These are phyloP conservation scores for Metschnikowia koreensis DNA, from an alignment of 805 yeast genomes.

Conservation along the genomic window DNA sequence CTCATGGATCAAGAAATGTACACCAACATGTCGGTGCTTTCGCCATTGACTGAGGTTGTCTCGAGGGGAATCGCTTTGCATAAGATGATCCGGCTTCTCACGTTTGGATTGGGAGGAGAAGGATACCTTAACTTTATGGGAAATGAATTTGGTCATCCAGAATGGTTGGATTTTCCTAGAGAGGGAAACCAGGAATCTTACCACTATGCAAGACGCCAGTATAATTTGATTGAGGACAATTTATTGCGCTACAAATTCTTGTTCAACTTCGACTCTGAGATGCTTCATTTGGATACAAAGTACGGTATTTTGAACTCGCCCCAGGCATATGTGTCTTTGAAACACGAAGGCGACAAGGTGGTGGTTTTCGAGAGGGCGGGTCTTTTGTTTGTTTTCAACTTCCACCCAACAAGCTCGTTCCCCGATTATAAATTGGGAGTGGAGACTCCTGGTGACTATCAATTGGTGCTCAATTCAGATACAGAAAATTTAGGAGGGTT, in stretches of 20 bases:
- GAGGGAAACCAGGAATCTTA: conserved; percentile 83
- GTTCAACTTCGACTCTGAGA: conserved; percentile 78
- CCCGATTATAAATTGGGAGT: conserved; percentile 91
- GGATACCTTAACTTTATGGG: conserved; percentile 96
- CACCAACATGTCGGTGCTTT: conserved; percentile 82
- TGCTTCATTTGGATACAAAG: conserved; percentile 72
- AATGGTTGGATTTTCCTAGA: conserved; percentile 97
- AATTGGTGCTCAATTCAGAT: conserved; percentile 74
- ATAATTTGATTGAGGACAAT: conserved; percentile 79
- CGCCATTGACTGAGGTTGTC: conserved; percentile 71
- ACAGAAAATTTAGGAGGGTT: conserved; percentile 77
- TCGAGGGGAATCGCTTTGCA: conserved; percentile 91
- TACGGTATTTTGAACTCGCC: conserved; percentile 68
- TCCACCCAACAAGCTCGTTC: conserved; percentile 81
- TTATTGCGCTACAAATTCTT: conserved; percentile 75
- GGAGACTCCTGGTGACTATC: conserved; percentile 72
- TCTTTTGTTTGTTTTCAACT: conserved; percentile 80
- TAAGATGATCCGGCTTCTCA: conserved; percentile 82
- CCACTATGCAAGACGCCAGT: conserved; percentile 94
- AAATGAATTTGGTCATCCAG: conserved; percentile 98
- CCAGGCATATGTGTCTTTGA: conserved; percentile 82
- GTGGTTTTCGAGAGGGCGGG: conserved; percentile 87
- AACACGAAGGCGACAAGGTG: conserved; percentile 86
- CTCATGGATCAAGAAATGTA: conserved; percentile 98
- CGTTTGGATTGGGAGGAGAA: conserved; percentile 94